A percentile compares a stretch with the other conserved stretches of the same genome.
Evolutionary conservation across 345 rosid genomes (phyloP).

Genomic region (Citrus reticulata): DNA sequence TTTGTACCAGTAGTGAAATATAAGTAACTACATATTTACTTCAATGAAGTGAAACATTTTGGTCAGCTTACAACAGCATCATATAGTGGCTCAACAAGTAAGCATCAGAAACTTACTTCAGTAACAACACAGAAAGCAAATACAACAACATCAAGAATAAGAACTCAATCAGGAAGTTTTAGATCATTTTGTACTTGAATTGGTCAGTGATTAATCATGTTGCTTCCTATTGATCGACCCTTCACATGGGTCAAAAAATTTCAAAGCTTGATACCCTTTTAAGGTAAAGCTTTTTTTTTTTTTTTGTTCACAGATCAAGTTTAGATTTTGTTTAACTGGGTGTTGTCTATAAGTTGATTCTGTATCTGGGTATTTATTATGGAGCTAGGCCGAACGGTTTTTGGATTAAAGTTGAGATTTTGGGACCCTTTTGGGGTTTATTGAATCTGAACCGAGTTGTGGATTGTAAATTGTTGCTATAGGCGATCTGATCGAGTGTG

Average conservation of each 20-base stretch:
- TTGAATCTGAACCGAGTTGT: conserved; percentile 5
- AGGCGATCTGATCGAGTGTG: conserved; percentile 15
- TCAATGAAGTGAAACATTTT: background rate
- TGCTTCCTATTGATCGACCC: conserved; percentile 2
- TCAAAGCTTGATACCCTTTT: conserved; percentile 8
- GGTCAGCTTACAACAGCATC: background rate
- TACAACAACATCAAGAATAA: background rate
- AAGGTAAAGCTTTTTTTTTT: background rate
- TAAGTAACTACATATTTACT: background rate
- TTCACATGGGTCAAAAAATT: conserved; percentile 4
- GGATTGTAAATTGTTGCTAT: background rate
- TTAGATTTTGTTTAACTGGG: background rate
- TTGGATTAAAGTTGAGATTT: background rate
- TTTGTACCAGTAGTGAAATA: background rate
- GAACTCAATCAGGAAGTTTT: background rate
- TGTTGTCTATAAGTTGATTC: background rate
- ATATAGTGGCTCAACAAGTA: background rate
- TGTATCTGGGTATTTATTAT: background rate
- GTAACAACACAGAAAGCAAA: background rate
- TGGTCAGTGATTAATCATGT: background rate
- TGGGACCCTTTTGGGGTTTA: background rate
- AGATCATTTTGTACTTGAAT: conserved; percentile 1
- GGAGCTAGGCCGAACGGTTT: background rate
- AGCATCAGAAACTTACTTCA: background rate
- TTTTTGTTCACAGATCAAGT: background rate